Base-by-base conservation (phyloP, 805 yeast species). In the Sugiyamaella americana region DNA sequence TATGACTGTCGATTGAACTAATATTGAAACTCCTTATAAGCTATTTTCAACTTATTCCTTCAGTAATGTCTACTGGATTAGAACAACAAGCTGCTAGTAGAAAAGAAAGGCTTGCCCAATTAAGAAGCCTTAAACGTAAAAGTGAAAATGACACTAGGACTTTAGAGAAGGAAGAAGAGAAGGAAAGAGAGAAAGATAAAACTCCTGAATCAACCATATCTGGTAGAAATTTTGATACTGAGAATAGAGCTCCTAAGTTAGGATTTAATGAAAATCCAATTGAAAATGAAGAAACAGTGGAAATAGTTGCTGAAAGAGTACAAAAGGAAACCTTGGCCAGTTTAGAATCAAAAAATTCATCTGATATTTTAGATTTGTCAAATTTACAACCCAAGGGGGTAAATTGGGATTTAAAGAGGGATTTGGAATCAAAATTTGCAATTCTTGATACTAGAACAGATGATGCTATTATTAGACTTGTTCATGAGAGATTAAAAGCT, bases 361-460 rank as follows among this genome's bases (percentile, higher is more conserved):
- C 52, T 8, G 39, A 35, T 18, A 51, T 41, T 21, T 48, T 61
- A 10, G 57, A 59, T 17, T 37, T 59, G 26, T 41, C 50, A 8
- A 44, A 39, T 6, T 40, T 59, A 19, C 61, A 58, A 37, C 63
- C 65, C 4, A 56, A 59, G 24, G 37, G 58, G 11, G 60, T 57
- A 4, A 60, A 64, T 4, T 60, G 63, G 60, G 74, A 65, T 58
- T 55, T 70, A 59, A 68, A 61, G 51, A 55, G 65, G 16, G 73
- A 69, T 48, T 49, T 78, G 5, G 58, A 64, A 29, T 65, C 62
- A 0, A 66, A 69, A 34, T 42, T 74, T 41, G 65, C 66, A 10
- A 52, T 62, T 3, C 53, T 76, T n/a, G 63, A 68, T 1, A 60
- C 63, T 21, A 58, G 65, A 41, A 78, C 82, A 0, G 70, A 75